These are phyloP conservation scores for Choricystis sp. DNA, from an alignment of 139 green algal species.

Conservation along the genomic window DNA sequence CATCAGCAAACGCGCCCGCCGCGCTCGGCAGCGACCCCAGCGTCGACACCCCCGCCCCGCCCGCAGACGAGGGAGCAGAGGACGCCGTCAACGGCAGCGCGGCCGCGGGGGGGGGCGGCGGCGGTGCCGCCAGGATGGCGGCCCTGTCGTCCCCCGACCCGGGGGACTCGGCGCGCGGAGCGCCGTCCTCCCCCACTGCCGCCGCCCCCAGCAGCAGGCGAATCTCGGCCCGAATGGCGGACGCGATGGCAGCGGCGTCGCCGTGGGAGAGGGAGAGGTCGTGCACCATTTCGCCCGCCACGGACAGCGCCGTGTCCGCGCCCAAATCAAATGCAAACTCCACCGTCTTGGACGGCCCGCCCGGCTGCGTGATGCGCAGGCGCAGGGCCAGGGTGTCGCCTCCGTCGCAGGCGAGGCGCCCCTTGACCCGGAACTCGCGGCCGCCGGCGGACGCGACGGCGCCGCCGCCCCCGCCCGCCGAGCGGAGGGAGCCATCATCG, in stretches of 20 bases:
- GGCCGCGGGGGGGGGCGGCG: no score
- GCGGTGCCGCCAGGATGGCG: neutral
- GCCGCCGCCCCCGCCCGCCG: neutral
- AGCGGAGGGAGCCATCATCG: neutral
- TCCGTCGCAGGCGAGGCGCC: conserved; percentile 27
- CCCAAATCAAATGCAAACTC: conserved; percentile 85
- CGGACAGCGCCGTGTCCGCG: conserved; percentile 63
- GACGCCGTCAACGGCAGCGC: no score
- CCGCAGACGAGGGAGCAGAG: no score
- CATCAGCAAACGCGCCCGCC: no score
- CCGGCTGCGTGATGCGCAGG: conserved; percentile 47
- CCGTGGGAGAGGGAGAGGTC: conserved; percentile 60
- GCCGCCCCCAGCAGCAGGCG: conserved; percentile 6
- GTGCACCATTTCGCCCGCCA: conserved; percentile 89
- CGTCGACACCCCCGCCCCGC: no score
- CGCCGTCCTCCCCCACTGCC: conserved; percentile 1
- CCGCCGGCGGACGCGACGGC: neutral
- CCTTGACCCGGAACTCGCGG: conserved; percentile 40
- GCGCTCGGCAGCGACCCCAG: no score
- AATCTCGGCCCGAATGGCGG: conserved; percentile 28
- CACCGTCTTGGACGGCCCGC: conserved; percentile 58
- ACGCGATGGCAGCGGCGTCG: conserved; percentile 38
- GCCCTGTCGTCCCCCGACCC: neutral
- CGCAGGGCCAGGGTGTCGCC: conserved; percentile 51
- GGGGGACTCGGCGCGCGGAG: neutral